These are phyloP conservation scores for Aspergillus transmontanensis DNA, from an alignment of 2,329 filamentous ascomycete species.

Conservation along the genomic window DNA sequence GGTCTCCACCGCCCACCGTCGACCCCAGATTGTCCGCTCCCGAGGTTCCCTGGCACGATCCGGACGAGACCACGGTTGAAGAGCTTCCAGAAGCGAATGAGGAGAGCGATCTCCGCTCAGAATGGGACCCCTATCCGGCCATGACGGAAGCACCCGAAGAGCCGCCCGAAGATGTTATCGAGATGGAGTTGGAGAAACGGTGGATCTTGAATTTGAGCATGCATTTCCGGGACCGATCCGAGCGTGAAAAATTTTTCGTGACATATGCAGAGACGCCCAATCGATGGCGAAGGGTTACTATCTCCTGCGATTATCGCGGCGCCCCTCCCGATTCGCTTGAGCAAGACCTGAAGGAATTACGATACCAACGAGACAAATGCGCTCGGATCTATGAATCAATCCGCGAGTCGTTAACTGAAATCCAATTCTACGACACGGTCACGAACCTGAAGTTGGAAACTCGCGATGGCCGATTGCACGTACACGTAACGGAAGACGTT, in stretches of 20 bases:
- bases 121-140: constrained; percentile 32
- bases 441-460: constrained; percentile 95
- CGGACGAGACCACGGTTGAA: constrained; percentile 35
- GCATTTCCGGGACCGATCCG: constrained; percentile 93
- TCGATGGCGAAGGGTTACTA: constrained; percentile 83
- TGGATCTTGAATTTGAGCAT: constrained; percentile 99
- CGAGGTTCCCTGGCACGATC: constrained; percentile 41
- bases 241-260: constrained; percentile 96
- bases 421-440: constrained; percentile 93
- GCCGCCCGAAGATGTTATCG: constrained; percentile 52
- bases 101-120: constrained; percentile 28
- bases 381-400: constrained; percentile 93
- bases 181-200: constrained; percentile 78
- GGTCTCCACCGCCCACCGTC: constrained; percentile 43
- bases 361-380: constrained; percentile 89
- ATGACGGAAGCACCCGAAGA: constrained; percentile 29
- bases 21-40: constrained; percentile 44
- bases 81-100: constrained; percentile 32
- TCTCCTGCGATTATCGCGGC: constrained; percentile 89
- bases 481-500: constrained; percentile 96
- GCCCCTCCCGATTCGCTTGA: constrained; percentile 82
- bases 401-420: constrained; percentile 85
- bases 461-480: constrained; percentile 81
- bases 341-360: constrained; percentile 73
- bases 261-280: constrained; percentile 83